These are phyloP conservation scores for Phytophthora niederhauseri DNA, from an alignment of 352 stramenopile genomes.

Conservation along the genomic window DNA sequence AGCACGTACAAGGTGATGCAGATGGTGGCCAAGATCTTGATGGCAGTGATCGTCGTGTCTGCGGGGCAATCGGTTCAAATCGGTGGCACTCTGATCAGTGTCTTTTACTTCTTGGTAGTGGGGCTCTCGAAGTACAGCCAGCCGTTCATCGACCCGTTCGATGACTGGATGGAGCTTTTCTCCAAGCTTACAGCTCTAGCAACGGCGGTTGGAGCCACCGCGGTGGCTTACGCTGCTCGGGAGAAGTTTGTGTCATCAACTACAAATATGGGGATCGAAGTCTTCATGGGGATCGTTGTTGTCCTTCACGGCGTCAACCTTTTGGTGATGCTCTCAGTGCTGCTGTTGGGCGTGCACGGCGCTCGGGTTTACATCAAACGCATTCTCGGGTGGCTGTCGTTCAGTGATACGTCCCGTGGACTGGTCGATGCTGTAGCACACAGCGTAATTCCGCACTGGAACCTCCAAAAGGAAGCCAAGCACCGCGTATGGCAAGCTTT, in stretches of 20 bases:
- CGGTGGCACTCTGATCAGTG: not conserved
- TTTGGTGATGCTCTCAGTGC: not conserved
- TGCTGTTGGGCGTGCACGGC: not conserved
- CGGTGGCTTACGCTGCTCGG: not conserved
- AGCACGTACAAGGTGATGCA: not conserved
- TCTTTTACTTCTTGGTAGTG: not conserved
- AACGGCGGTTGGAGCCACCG: not conserved
- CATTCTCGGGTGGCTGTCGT: not conserved
- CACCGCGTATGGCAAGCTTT: not conserved
- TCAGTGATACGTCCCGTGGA: not conserved
- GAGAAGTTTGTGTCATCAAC: not conserved
- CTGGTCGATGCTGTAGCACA: not conserved
- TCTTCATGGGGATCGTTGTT: constrained; percentile 1
- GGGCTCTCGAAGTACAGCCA: not conserved
- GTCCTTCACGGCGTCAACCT: not conserved
- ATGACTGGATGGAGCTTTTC: not conserved
- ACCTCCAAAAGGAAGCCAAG: not conserved
- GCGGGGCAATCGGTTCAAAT: not conserved
- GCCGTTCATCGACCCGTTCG: not conserved
- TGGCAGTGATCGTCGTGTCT: not conserved
- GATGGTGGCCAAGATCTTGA: not conserved
- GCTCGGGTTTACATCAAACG: not conserved
- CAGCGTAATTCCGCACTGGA: not conserved
- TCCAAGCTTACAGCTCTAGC: not conserved
- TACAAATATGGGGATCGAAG: too few species aligned